Evolutionary conservation across 805 yeast species (phyloP).

Genomic region (Ogataea zsoltii): DNA sequence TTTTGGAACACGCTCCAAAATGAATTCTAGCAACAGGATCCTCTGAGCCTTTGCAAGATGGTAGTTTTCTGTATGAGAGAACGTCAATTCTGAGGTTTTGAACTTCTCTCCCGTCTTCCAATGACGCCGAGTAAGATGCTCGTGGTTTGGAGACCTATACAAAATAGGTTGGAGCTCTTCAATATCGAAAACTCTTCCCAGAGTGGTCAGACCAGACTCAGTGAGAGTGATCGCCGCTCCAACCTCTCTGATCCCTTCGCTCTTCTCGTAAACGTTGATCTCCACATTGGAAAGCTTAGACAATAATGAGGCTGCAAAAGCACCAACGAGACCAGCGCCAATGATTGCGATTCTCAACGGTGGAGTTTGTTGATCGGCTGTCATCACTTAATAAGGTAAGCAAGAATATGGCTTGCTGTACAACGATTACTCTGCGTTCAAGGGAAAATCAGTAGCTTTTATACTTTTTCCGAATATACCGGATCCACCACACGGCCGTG

Average conservation of each 20-base stretch:
- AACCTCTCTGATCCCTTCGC: slow-evolving; percentile 7
- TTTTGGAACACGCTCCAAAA: slow-evolving; percentile 5
- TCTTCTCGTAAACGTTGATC: slow-evolving; percentile 10
- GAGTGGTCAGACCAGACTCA: slow-evolving; percentile 7
- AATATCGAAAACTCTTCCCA: slow-evolving; percentile 3
- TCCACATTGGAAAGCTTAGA: slow-evolving; percentile 9
- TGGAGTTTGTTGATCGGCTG: slow-evolving; percentile 1
- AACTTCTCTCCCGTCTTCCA: slow-evolving; percentile 14
- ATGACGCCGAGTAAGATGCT: slow-evolving; percentile 10
- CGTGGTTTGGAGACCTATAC: slow-evolving; percentile 2
- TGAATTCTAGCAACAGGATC: slow-evolving; percentile 5
- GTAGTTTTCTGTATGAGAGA: neutral
- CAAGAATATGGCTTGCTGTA: no score
- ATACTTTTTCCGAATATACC: no score
- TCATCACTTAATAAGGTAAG: neutral
- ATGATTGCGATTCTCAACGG: slow-evolving; percentile 10
- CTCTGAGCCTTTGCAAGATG: slow-evolving; percentile 7
- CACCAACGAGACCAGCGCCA: slow-evolving; percentile 13
- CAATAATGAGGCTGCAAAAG: slow-evolving; percentile 8
- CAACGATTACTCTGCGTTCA: no score
- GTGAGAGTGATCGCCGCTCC: slow-evolving; percentile 13
- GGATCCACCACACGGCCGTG: neutral
- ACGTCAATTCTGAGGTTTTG: neutral
- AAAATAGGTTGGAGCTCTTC: slow-evolving; percentile 8
- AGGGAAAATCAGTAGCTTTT: no score